Percentiles rank a stretch among this genome's conserved stretches.
These are phyloP conservation scores for Mrakia frigida DNA, from an alignment of 768 basidiomycete species.

Conservation along the genomic window DNA sequence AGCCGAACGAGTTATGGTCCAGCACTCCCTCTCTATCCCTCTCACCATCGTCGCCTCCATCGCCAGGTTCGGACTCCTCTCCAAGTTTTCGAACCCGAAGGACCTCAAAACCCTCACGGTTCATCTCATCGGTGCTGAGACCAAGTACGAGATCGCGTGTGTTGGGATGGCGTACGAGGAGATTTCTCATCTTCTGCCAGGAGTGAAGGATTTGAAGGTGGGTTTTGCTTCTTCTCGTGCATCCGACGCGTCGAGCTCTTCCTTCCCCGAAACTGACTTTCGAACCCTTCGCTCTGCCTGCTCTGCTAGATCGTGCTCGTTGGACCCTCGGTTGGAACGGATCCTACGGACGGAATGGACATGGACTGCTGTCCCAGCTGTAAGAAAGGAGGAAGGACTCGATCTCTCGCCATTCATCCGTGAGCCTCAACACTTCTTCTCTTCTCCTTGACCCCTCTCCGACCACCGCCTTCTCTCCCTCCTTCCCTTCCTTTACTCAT, in stretches of 20 bases:
- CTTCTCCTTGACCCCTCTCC: no score
- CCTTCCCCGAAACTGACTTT: no score
- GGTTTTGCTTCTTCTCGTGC: background rate
- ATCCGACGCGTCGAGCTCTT: no score
- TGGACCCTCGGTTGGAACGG: background rate
- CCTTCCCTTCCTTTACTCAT: no score
- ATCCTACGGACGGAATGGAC: background rate
- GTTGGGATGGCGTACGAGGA: background rate
- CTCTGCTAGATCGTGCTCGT: no score
- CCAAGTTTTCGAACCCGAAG: background rate
- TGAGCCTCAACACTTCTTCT: background rate
- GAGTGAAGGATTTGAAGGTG: background rate
- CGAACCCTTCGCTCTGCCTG: no score
- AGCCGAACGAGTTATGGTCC: background rate
- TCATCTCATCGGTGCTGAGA: background rate
- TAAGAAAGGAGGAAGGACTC: background rate
- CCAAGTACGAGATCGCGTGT: background rate
- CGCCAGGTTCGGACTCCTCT: background rate
- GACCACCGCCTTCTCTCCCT: no score
- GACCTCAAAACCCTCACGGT: background rate
- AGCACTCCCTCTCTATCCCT: background rate
- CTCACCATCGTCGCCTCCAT: conserved; percentile 11
- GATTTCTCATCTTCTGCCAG: background rate
- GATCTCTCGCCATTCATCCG: background rate
- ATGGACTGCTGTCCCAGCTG: background rate